Base-by-base conservation (phyloP, 2,329 filamentous ascomycete species). In the Colletotrichum musae region DNA sequence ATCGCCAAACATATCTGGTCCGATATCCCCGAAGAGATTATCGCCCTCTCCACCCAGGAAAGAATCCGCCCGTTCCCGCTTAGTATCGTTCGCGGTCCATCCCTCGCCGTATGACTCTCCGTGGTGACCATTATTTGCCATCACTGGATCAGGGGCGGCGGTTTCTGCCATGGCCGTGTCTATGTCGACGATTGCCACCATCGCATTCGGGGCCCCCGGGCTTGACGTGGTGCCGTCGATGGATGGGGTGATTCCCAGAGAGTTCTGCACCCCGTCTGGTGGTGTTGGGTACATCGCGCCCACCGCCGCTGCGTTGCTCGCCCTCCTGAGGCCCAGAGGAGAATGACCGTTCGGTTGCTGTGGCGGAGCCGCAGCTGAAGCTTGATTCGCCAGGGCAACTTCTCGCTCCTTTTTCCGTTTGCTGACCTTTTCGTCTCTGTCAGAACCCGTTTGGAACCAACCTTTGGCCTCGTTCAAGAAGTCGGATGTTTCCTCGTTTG, bases 221-320 rank as follows among this genome's bases (percentile, higher is more conserved):
- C 89, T 91, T 2, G 87, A 87, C 2, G 82, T 80, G 2, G 82
- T 83, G 5, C 85, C 86, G 66, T 91, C 89, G 61, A 90, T 83
- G 2, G 86, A 86, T 4, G 88, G 86, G 0, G 87, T 88, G 6
- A 86, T 82, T 3, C 85, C 89, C 10, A 84, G 78, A 2, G 81
- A 79, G 59, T 84, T 83, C 48, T 89, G 89, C 18, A 91, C 80
- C 15, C 85, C 90, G 75, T 93, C 91, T 12, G 92, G 92, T 2
- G 92, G 92, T 6, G 92, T 94, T 9, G 90, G 91, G 75, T 94
- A 93, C 79, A 93, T 89, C 2, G 87, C 85, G 50, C 87, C 86
- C 26, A 83, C 79, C 6, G 81, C 79, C 13, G 81, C 77, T 6
- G 81, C 79, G 24, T 82, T 84, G 72, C 83, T 86, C 45, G 86